Percentiles rank a stretch among this genome's conserved stretches.
Conservation (phyloP, 2,329 filamentous ascomycete species). For the Alternaria atra region DNA sequence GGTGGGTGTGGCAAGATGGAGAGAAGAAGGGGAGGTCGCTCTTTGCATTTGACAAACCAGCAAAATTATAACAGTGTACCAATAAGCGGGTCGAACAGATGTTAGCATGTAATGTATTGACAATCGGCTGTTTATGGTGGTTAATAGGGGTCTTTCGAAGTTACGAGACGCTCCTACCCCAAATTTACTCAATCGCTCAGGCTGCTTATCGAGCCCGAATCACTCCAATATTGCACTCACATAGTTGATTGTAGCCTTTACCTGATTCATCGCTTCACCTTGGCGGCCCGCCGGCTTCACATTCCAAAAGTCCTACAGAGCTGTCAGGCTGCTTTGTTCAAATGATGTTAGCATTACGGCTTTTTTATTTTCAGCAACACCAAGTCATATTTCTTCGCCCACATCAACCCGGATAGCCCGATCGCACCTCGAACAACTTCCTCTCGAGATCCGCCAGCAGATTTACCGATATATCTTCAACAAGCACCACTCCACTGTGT, state of each 20-base stretch:
- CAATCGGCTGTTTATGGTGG: neutral
- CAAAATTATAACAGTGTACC: conserved; percentile 20
- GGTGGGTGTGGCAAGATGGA: conserved; percentile 54
- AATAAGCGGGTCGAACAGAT: neutral
- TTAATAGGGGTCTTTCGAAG: neutral
- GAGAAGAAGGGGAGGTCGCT: conserved; percentile 39
- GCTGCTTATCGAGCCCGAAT: neutral
- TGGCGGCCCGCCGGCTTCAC: too few species aligned
- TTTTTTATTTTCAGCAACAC: neutral
- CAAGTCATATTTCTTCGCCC: neutral
- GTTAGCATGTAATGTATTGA: neutral
- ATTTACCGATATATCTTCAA: neutral
- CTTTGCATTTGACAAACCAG: conserved; percentile 38
- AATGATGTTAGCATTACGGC: neutral
- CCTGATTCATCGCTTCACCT: neutral
- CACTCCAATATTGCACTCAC: neutral
- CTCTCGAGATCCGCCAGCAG: neutral
- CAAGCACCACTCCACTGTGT: neutral
- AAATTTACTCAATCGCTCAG: neutral
- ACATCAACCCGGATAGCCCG: too few species aligned
- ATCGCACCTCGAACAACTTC: neutral
- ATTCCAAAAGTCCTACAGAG: neutral
- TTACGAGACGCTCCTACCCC: too few species aligned
- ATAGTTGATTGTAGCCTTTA: neutral
- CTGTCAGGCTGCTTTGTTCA: neutral